Evolutionary conservation across 2,329 filamentous ascomycete species (phyloP).

Genomic region (Pezicula radicicola): DNA sequence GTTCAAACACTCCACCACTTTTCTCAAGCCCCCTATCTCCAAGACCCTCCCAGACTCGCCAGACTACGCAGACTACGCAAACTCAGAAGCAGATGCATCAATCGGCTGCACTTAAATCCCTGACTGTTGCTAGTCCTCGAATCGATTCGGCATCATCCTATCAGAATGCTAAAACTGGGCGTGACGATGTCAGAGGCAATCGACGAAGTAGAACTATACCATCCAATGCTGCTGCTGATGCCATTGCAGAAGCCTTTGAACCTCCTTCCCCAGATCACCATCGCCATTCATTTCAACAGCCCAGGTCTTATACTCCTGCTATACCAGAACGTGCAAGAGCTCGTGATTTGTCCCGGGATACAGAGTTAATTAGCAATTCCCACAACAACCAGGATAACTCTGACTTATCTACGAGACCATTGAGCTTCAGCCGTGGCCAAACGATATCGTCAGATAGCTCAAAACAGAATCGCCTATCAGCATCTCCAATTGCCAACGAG

Average conservation of each 20-base stretch:
- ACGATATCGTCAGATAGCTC: not conserved
- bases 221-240: not conserved
- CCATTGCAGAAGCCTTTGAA: no score
- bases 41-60: no score
- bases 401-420: not conserved
- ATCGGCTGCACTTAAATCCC: no score
- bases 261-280: not conserved
- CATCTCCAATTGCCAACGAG: constrained; percentile 3
- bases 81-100: no score
- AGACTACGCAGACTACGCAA: no score
- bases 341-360: not conserved
- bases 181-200: constrained; percentile 3
- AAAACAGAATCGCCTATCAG: no score
- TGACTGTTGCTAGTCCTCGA: not conserved
- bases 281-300: not conserved
- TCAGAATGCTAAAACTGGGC: constrained; percentile 3
- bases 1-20: not conserved
- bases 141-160: constrained; percentile 8
- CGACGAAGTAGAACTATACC: not conserved
- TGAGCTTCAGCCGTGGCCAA: not conserved
- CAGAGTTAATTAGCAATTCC: not conserved
- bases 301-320: not conserved
- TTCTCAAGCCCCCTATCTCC: no score
- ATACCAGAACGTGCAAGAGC: not conserved
- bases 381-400: not conserved